phyloP scores from a whole-genome alignment of 257 asterid species.

The Solanum appendiculatum region DNA sequence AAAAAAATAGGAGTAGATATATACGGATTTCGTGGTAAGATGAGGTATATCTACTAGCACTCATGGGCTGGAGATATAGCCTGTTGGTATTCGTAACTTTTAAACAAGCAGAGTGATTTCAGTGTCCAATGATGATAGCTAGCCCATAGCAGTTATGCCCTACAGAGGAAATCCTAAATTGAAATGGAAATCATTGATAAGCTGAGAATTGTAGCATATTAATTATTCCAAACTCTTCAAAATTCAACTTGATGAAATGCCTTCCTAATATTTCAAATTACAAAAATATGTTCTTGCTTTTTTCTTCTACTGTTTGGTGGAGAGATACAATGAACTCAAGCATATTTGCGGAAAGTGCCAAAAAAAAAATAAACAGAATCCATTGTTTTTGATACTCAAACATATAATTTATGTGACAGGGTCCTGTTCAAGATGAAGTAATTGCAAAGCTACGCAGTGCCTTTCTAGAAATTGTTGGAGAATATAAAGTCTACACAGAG shows the following conservation, averaged over 20 bases:
- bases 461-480: constrained; percentile 73
- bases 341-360: neutral
- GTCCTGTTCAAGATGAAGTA: constrained; percentile 93
- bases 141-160: too few relatives aligned
- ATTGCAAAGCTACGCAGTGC: constrained; percentile 73
- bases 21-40: neutral
- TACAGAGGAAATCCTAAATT: neutral
- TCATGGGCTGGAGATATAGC: neutral
- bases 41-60: neutral
- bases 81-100: neutral
- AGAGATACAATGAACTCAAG: neutral
- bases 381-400: neutral
- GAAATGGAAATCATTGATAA: neutral
- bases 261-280: neutral
- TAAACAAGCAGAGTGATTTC: neutral
- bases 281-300: neutral
- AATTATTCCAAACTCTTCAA: neutral
- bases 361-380: neutral
- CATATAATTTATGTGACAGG: constrained; percentile 26
- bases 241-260: neutral
- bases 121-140: neutral
- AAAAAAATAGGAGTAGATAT: neutral
- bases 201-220: neutral
- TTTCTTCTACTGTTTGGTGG: neutral
- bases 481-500: constrained; percentile 70